A percentile compares a stretch with the other conserved stretches of the same genome.
phyloP scores from a whole-genome alignment of 2,329 filamentous ascomycete species.

The Proliferodiscus dingleyae region DNA sequence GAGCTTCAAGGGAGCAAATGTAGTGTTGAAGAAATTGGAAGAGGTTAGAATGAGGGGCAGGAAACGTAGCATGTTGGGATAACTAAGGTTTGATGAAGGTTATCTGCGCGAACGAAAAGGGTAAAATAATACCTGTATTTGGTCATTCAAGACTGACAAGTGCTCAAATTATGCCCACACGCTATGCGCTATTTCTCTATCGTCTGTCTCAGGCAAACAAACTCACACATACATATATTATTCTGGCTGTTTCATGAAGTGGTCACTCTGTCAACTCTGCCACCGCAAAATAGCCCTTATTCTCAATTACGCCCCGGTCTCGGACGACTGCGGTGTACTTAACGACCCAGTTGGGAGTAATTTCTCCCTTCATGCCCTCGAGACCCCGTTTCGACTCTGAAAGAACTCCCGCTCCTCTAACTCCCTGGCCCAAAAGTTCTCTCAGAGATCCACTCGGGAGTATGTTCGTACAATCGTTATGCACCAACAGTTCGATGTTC shows the following conservation, averaged over 20 bases:
- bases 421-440: conserved; percentile 71
- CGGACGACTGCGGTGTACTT: conserved; percentile 96
- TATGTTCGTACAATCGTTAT: conserved; percentile 91
- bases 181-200: not conserved
- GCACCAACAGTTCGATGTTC: conserved; percentile 82
- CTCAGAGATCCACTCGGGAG: conserved; percentile 79
- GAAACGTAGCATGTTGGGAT: conserved; percentile 97
- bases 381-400: conserved; percentile 42
- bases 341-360: conserved; percentile 88
- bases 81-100: conserved; percentile 7
- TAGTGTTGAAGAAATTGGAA: conserved; percentile 76
- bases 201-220: not conserved
- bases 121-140: not conserved
- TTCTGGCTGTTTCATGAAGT: not conserved
- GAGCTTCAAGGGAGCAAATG: conserved; percentile 68
- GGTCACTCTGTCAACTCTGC: conserved; percentile 58
- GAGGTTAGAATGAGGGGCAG: conserved; percentile 90
- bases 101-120: not conserved
- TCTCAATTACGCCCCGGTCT: conserved; percentile 92
- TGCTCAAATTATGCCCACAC: not conserved
- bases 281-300: conserved; percentile 93
- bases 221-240: not conserved
- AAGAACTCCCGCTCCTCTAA: conserved; percentile 70
- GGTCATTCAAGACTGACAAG: not conserved
- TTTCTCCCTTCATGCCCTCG: conserved; percentile 65